Evolutionary conservation across 257 asterid species (phyloP), one percentile per base, ranked within the genome.

Genomic region (Petunia axillaris): DNA sequence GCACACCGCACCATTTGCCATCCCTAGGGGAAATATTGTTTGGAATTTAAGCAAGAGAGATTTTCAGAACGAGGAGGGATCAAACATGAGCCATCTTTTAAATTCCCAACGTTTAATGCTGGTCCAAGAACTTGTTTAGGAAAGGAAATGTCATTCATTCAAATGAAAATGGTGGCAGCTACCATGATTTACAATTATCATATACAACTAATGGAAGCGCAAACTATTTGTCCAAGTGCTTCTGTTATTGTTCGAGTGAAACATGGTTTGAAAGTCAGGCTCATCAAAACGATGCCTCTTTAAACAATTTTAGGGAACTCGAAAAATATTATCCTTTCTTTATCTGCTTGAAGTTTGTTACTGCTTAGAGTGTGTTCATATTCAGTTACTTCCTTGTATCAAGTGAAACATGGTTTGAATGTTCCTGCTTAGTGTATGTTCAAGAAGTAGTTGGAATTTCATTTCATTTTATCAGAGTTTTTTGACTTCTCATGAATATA

Each of bases 101-200:
- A 64, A 41, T 78, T 63, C 3, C 75, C 75, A 7, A 75, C 81
- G 1, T 78, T 78, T 40, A 63, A 78, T 16, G 81, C 64, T 0
- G 81, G 81, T 6, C 75, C 81, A 16, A 36, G 81, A 50, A 63
- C 81, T 62, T 78, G 81, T 46, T 3, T 78, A 36, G 81, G 81
- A 3, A 78, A 78, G 43, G 75, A 78, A 10, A 78, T 78, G 81
- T 15, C 75, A 2, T 78, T 64, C 40, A 13, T 63, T 63, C 81
- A 78, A n/a, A 78, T 78, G 81, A 78, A 78, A 78, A 48, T 78
- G 35, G 63, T 63, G 4, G 81, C 75, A 6, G 63, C 81, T 2
- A 36, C 36, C 15, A 78, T 78, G 7, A 14, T 78, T 13, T 35
- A 63, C n/a, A 38, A 46, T 35, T 78, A 78, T 48, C 48, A 78